Percentiles rank a stretch among this genome's conserved stretches.
Evolutionary conservation across 2,329 filamentous ascomycete species (phyloP).

Genomic region (Fusarium poae): DNA sequence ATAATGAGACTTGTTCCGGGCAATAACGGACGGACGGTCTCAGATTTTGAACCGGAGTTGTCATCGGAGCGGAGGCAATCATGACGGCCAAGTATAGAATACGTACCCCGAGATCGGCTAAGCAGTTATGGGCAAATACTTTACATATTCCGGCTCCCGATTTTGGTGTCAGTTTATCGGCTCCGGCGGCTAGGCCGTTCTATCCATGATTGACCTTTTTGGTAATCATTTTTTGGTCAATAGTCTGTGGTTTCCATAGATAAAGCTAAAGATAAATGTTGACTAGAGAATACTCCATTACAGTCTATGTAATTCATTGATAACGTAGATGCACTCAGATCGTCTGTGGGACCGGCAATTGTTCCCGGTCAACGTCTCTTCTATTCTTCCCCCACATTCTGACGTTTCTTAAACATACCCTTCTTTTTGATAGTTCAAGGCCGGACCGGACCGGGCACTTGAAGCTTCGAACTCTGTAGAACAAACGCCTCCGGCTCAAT

Average conservation of each 20-base stretch:
- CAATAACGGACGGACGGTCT: neutral
- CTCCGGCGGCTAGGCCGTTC: constrained; percentile 16
- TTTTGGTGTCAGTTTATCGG: constrained; percentile 28
- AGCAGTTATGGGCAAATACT: constrained; percentile 26
- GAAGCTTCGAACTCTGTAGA: neutral
- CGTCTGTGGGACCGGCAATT: constrained; percentile 42
- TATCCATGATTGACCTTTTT: neutral
- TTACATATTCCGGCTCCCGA: constrained; percentile 12
- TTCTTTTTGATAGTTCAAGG: constrained; percentile 13
- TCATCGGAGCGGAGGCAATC: constrained; percentile 3
- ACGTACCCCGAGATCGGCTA: constrained; percentile 9
- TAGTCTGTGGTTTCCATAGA: neutral
- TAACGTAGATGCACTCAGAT: neutral
- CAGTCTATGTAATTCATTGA: neutral
- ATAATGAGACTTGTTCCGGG: neutral
- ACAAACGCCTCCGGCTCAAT: constrained; percentile 9
- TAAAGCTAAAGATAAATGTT: neutral
- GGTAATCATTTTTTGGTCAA: neutral
- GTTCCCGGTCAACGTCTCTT: constrained; percentile 44
- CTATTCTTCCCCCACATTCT: constrained; percentile 22
- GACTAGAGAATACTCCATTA: neutral
- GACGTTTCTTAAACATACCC: neutral
- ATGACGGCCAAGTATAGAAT: neutral
- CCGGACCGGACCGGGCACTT: constrained; percentile 36
- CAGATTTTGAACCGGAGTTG: constrained; percentile 1